Evolutionary conservation across 257 asterid species (phyloP).

Genomic region (Nicotiana sylvestris): DNA sequence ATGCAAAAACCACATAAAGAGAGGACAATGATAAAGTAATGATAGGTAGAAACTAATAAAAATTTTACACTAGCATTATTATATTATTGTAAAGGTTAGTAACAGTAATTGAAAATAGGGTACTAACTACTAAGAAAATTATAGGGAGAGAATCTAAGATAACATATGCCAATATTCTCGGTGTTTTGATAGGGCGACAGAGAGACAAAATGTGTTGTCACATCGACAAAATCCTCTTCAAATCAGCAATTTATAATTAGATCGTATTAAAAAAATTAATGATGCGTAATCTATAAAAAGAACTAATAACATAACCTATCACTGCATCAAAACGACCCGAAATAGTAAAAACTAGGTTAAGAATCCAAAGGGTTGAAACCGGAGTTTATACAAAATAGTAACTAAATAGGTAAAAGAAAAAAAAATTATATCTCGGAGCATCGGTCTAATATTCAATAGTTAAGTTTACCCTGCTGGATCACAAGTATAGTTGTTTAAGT

Average conservation of each 20-base stretch:
- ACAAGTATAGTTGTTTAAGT: too few species aligned
- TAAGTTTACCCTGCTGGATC: too few species aligned
- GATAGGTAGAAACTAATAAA: not conserved
- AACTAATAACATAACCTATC: conserved; percentile 15
- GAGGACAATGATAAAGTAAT: conserved; percentile 21
- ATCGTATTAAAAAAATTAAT: not conserved
- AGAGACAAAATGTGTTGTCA: conserved; percentile 59
- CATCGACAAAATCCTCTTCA: conserved; percentile 38
- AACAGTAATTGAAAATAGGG: not conserved
- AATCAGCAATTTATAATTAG: not conserved
- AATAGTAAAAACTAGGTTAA: conserved; percentile 17
- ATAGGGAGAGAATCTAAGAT: conserved; percentile 9
- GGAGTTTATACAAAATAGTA: not conserved
- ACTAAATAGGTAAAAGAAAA: too few species aligned
- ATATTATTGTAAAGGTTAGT: not conserved
- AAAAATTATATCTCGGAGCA: not conserved
- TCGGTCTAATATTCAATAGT: too few species aligned
- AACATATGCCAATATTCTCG: conserved; percentile 61
- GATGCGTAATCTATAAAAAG: not conserved
- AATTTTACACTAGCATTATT: not conserved
- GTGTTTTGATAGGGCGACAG: conserved; percentile 59
- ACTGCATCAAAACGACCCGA: conserved; percentile 28
- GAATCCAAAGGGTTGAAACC: conserved; percentile 22
- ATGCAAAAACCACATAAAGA: conserved; percentile 7
- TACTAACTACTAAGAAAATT: not conserved